These are phyloP conservation scores for Dactylellina parvicollis DNA, from an alignment of 2,329 filamentous ascomycete genomes.

Conservation along the genomic window DNA sequence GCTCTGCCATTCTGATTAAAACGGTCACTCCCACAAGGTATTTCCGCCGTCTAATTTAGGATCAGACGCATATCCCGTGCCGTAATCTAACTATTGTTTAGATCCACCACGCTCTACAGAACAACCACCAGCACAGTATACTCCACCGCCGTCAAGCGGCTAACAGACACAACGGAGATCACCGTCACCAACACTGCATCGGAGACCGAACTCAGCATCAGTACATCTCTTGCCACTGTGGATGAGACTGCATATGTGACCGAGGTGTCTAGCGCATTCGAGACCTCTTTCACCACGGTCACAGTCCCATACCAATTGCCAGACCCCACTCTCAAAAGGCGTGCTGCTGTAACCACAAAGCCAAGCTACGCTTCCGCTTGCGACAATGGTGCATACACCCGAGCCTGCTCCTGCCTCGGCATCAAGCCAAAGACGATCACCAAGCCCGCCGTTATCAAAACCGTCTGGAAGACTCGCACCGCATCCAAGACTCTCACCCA, in stretches of 20 bases:
- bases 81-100: slow-evolving; percentile 3
- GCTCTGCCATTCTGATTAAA: slow-evolving; percentile 35
- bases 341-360: slow-evolving; percentile 4
- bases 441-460: slow-evolving; percentile 26
- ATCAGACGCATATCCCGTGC: too few relatives aligned
- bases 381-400: slow-evolving; percentile 23
- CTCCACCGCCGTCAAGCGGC: background rate
- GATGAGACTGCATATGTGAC: slow-evolving; percentile 23
- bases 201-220: slow-evolving; percentile 32
- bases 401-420: slow-evolving; percentile 45
- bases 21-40: slow-evolving; percentile 35
- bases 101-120: background rate
- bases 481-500: slow-evolving; percentile 6
- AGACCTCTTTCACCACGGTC: slow-evolving; percentile 10
- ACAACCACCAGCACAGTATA: slow-evolving; percentile 9
- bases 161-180: slow-evolving; percentile 21
- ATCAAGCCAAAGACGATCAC: slow-evolving; percentile 41
- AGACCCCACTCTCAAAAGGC: background rate
- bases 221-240: slow-evolving; percentile 20
- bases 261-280: slow-evolving; percentile 2
- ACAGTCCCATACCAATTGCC: slow-evolving; percentile 11
- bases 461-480: slow-evolving; percentile 22
- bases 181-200: slow-evolving; percentile 17
- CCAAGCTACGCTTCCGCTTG: slow-evolving; percentile 35
- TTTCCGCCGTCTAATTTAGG: background rate